Conservation (phyloP, 2,329 filamentous ascomycete species). For the Emergomyces orientalis region DNA sequence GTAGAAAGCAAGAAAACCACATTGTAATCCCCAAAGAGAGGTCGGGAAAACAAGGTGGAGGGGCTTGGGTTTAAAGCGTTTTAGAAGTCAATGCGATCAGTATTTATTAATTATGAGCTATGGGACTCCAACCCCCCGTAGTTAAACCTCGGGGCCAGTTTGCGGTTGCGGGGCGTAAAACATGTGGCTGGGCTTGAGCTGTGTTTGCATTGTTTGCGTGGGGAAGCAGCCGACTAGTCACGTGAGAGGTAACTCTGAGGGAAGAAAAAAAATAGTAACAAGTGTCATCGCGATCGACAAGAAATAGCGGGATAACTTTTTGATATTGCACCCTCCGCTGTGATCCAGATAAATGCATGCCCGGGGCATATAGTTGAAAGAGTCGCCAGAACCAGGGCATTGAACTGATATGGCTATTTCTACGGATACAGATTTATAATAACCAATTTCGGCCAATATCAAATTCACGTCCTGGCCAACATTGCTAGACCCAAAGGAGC, state of each 20-base stretch:
- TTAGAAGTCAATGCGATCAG: not conserved
- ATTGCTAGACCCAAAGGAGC: not conserved
- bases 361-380: not conserved
- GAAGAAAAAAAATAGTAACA: not conserved
- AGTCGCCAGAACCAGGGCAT: not conserved
- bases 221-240: too few relatives aligned
- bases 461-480: not conserved
- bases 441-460: not conserved
- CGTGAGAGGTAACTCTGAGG: not conserved
- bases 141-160: constrained; percentile 23
- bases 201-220: constrained; percentile 27
- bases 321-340: constrained; percentile 3
- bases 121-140: not conserved
- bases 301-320: not conserved
- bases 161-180: constrained; percentile 19
- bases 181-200: constrained; percentile 33
- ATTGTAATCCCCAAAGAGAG: not conserved
- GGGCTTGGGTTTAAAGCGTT: not conserved
- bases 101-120: not conserved
- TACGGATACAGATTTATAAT: not conserved
- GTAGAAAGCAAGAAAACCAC: not conserved
- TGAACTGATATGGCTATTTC: not conserved
- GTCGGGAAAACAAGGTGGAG: not conserved
- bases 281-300: not conserved
- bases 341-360: not conserved